Percentiles rank a stretch among this genome's conserved stretches.
Conservation (phyloP, 2,329 filamentous ascomycete species). For the Polytolypa hystricis region DNA sequence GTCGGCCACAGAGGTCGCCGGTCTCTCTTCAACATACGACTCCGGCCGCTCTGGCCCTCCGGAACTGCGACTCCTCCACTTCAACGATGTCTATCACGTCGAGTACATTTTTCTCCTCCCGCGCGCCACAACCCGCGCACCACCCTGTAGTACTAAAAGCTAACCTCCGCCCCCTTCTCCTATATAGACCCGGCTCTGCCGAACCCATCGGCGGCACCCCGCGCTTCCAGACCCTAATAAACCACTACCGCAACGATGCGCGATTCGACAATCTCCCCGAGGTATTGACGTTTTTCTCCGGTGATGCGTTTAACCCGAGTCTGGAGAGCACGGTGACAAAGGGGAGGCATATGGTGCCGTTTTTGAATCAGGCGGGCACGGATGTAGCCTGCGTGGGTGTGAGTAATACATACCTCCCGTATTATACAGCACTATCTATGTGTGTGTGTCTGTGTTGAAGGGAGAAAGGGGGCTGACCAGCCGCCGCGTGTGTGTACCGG, state of each 20-base stretch:
- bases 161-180: conserved; percentile 4
- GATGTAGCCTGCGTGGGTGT: conserved; percentile 74
- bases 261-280: conserved; percentile 53
- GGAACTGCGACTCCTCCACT: conserved; percentile 74
- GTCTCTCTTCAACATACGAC: conserved; percentile 32
- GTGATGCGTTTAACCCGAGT: conserved; percentile 86
- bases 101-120: conserved; percentile 37
- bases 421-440: not conserved
- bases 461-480: not conserved
- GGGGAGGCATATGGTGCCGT: conserved; percentile 78
- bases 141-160: not conserved
- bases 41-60: conserved; percentile 41
- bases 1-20: conserved; percentile 21
- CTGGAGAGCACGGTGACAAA: conserved; percentile 84
- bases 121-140: not conserved
- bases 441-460: not conserved
- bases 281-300: conserved; percentile 73
- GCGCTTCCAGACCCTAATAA: conserved; percentile 67
- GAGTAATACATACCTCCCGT: too few species aligned
- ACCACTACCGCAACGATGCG: conserved; percentile 57
- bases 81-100: conserved; percentile 90
- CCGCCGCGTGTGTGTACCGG: not conserved
- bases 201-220: conserved; percentile 75
- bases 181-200: conserved; percentile 48
- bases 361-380: conserved; percentile 67